Conservation (phyloP, 1,139 yeast species). For the Saccharomycopsis crataegensis region DNA sequence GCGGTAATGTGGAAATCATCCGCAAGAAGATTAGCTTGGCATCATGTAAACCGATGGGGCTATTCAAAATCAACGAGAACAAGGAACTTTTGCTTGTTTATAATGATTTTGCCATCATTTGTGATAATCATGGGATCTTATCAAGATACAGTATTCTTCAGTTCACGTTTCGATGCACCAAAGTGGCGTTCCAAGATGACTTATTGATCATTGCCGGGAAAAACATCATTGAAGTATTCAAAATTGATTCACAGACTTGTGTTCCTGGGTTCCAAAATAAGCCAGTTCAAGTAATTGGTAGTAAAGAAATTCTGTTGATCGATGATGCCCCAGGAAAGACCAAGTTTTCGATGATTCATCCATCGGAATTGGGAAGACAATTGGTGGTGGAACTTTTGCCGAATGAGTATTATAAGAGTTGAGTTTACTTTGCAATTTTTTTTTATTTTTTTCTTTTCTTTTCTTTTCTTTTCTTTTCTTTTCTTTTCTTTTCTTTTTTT, state of each 20-base stretch:
- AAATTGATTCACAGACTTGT: slow-evolving; percentile 34
- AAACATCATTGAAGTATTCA: slow-evolving; percentile 64
- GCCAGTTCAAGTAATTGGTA: slow-evolving; percentile 66
- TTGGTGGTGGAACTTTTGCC: slow-evolving; percentile 14
- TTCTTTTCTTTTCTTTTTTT: too few relatives aligned
- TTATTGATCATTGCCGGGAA: slow-evolving; percentile 57
- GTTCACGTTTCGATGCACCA: slow-evolving; percentile 55
- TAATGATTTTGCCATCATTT: slow-evolving; percentile 64
- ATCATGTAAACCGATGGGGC: slow-evolving; percentile 45
- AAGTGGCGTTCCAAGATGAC: slow-evolving; percentile 50
- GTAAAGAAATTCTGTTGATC: slow-evolving; percentile 52
- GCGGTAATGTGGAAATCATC: slow-evolving; percentile 29
- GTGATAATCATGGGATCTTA: slow-evolving; percentile 59
- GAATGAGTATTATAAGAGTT: slow-evolving; percentile 11
- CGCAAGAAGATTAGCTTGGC: slow-evolving; percentile 32
- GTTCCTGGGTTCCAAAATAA: slow-evolving; percentile 33
- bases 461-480: background rate
- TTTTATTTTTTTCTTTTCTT: background rate
- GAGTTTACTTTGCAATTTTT: too few relatives aligned
- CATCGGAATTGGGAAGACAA: slow-evolving; percentile 27
- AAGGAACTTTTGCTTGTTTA: slow-evolving; percentile 57
- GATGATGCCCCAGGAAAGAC: slow-evolving; percentile 39
- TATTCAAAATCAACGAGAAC: slow-evolving; percentile 51
- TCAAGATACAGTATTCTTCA: slow-evolving; percentile 49
- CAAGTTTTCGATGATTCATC: slow-evolving; percentile 61